Evolutionary conservation across 441 rosid species (phyloP), one percentile per base, ranked within the genome.

Genomic region (Flueggea neowawraea): DNA sequence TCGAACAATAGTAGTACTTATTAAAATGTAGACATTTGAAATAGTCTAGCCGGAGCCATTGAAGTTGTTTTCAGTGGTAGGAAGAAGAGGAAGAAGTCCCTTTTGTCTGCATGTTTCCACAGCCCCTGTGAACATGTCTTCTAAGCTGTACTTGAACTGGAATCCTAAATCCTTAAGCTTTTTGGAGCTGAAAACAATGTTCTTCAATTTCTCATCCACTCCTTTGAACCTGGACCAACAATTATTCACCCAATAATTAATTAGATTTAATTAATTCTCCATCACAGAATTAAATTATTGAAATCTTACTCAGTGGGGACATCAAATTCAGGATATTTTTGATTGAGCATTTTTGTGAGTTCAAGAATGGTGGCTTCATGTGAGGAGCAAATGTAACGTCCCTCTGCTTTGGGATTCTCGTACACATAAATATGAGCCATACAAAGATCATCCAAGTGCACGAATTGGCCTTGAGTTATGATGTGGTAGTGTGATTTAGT

Each of bases 391-490:
- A 91, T 63, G 69, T 85, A 89, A 4, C 96, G 83, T 28, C 95
- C 97, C 59, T 89, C 75, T 4, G 97, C 85, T 33, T 66, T 52
- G 0, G 79, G 84, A 54, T 84, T 47, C 73, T 91, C 92, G 54
- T 49, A 83, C 62, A 89, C 64, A 75, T 69, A 91, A 52, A 89
- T 80, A 66, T 89, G 96, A 9, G 88, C 70, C 36, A 67, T 75
- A 73, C 90, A 84, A 4, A 89, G 79, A 58, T 91, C 97, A 47
- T 89, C 96, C 65, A 89, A 65, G 63, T 91, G 96, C 48, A 89
- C 86, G 4, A 6, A 28, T 39, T 0, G 49, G 7, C 44, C 16
- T 16, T 36, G 5, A 33, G 6, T 16, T 17, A 15, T 39, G 11
- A 58, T 41, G 6, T 6, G 28, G 31, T 39, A 39, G 13, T 41